Evolutionary conservation across 164 flowering plant genomes (phyloP).

Genomic region (Magnolia kwangsiensis): DNA sequence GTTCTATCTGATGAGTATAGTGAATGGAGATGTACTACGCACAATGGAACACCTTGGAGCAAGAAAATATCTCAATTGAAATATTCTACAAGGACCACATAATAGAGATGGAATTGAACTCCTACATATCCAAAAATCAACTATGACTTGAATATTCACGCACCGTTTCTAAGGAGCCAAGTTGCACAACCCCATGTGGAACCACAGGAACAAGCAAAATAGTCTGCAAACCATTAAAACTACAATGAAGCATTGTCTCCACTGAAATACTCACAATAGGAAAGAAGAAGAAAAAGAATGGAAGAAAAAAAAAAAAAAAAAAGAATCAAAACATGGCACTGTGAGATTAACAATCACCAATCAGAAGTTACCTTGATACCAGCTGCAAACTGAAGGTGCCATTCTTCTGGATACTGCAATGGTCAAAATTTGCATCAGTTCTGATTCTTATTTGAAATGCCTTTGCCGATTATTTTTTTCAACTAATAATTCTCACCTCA

Average conservation of each 20-base stretch:
- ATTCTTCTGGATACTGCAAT: slow-evolving; percentile 59
- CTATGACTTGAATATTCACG: slow-evolving; percentile 14
- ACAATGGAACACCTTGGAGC: neutral
- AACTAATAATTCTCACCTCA: slow-evolving; percentile 37
- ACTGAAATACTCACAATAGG: neutral
- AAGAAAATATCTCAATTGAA: neutral
- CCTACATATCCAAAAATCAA: neutral
- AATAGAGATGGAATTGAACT: neutral
- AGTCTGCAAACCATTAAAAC: slow-evolving; percentile 51
- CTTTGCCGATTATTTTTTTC: neutral
- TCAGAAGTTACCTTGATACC: slow-evolving; percentile 70
- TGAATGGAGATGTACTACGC: no score
- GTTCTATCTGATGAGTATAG: no score
- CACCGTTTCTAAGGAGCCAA: slow-evolving; percentile 77
- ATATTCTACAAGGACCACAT: neutral
- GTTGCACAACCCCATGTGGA: slow-evolving; percentile 84
- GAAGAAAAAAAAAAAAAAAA: neutral
- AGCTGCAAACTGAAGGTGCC: slow-evolving; percentile 59
- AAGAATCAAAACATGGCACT: neutral
- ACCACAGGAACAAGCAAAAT: slow-evolving; percentile 70
- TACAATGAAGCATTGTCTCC: neutral
- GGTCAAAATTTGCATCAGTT: slow-evolving; percentile 14
- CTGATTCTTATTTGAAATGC: neutral
- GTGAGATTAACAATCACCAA: neutral
- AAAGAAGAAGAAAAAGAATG: neutral